Base-by-base conservation (phyloP, 2,329 filamentous ascomycete species). In the Trichoderma brevicompactum region DNA sequence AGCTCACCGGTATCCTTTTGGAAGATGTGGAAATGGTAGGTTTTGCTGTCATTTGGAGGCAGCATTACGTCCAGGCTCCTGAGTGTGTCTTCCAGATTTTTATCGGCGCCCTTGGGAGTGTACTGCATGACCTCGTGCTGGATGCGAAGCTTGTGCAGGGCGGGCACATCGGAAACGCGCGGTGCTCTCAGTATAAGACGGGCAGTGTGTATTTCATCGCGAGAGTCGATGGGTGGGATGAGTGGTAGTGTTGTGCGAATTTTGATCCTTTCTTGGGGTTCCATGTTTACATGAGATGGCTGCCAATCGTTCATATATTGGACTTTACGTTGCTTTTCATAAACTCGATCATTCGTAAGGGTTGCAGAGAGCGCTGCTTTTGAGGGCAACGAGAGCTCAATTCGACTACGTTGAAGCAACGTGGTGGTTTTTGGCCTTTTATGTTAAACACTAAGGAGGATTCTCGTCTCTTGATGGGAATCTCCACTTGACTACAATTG, bases 121-220 rank as follows among this genome's bases (percentile, higher is more conserved):
- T 54, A 36, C 13, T 63, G 53, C 59, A 63, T 63, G 17, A 38
- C 49, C 28, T 63, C 49, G 15, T 43, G 48, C 49, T 54, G 49
- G 40, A 7, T 63, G 40, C 49, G 59, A 13, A 63, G 59, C 7
- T 10, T 17, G 40, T 63, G 49, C 13, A 63, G 49, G 19, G 40
- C 59, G n/a, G 59, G 59, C 28, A 63, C 49, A 40, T 63, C 59
- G 40, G 59, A 54, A 23, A 54, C 23, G 32, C 40, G 59, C 2
- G 59, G 59, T 28, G 40, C n/a, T 15, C 59, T 38, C 9, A 63
- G 36, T 1, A 63, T 38, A 23, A 63, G 59, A 17, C 59, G 48
- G 4, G 59, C 23, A 36, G 59, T 62, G 38, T 53, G 46, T 19
- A 62, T 62, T 36, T 53, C 59, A n/a, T 53, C 48, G 38, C 59